phyloP scores from a whole-genome alignment of 805 yeast genomes.

The Danielozyma ontarioensis region DNA sequence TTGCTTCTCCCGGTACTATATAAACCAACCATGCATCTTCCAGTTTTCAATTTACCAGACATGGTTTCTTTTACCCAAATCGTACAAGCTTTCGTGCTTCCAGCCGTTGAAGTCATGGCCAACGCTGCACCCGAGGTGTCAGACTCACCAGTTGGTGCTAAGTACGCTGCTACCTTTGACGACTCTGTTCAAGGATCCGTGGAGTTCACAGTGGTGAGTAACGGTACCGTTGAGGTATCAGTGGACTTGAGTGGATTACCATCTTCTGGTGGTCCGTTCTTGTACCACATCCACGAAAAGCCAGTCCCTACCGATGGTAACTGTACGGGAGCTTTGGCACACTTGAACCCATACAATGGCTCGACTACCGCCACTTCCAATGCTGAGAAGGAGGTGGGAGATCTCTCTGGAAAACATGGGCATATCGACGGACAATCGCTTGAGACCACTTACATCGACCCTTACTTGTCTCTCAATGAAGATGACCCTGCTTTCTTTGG shows the following conservation, averaged over 20 bases:
- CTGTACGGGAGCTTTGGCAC: slow-evolving; percentile 28
- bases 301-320: slow-evolving; percentile 32
- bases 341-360: slow-evolving; percentile 38
- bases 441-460: slow-evolving; percentile 21
- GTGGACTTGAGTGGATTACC: slow-evolving; percentile 33
- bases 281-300: slow-evolving; percentile 33
- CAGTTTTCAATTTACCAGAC: too few species aligned
- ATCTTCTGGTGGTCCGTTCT: slow-evolving; percentile 31
- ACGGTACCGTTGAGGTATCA: slow-evolving; percentile 28
- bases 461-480: slow-evolving; percentile 27
- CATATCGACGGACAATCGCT: slow-evolving; percentile 21
- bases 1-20: too few species aligned
- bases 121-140: slow-evolving; percentile 21
- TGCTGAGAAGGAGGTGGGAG: slow-evolving; percentile 29
- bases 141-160: slow-evolving; percentile 23
- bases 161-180: slow-evolving; percentile 10
- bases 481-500: slow-evolving; percentile 18
- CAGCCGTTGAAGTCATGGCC: slow-evolving; percentile 9
- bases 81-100: slow-evolving; percentile 5
- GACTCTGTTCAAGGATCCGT: slow-evolving; percentile 24
- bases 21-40: too few species aligned
- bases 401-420: slow-evolving; percentile 38
- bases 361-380: slow-evolving; percentile 15
- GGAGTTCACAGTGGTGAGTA: slow-evolving; percentile 20
- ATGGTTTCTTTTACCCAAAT: slow-evolving; percentile 7